Conservation (phyloP, 352 stramenopile genomes). For the Phytophthora citricola region DNA sequence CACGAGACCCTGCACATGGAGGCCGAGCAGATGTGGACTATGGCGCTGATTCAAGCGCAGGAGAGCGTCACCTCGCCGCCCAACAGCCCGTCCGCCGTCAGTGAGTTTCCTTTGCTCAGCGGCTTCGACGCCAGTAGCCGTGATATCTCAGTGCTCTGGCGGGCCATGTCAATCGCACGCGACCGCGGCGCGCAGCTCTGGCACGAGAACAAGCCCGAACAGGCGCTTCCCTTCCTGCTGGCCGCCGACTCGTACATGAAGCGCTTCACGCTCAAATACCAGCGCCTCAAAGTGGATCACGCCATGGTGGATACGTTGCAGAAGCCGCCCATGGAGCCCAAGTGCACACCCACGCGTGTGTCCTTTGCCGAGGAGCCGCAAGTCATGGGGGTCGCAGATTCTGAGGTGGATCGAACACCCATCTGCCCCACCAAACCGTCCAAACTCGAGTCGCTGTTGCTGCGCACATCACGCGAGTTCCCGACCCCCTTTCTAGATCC, state of each 20-base stretch:
- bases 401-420: slow-evolving; percentile 75
- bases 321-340: slow-evolving; percentile 25
- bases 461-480: slow-evolving; percentile 87
- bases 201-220: slow-evolving; percentile 88
- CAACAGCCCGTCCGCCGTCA: slow-evolving; percentile 45
- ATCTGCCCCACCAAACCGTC: slow-evolving; percentile 80
- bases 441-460: slow-evolving; percentile 83
- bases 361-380: slow-evolving; percentile 69
- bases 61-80: slow-evolving; percentile 46
- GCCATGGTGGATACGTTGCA: slow-evolving; percentile 80
- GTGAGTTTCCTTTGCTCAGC: slow-evolving; percentile 71
- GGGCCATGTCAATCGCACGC: slow-evolving; percentile 81
- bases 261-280: slow-evolving; percentile 89
- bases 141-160: slow-evolving; percentile 82
- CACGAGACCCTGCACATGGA: slow-evolving; percentile 73
- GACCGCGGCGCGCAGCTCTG: slow-evolving; percentile 83
- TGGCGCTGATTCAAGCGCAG: slow-evolving; percentile 73
- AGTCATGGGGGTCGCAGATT: slow-evolving; percentile 77
- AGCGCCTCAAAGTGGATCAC: slow-evolving; percentile 86
- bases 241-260: slow-evolving; percentile 90
- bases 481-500: slow-evolving; percentile 71
- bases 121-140: slow-evolving; percentile 69
- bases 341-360: slow-evolving; percentile 54
- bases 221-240: slow-evolving; percentile 80
- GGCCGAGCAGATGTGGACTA: slow-evolving; percentile 76